Percentiles rank a stretch among this genome's conserved stretches.
phyloP scores from a whole-genome alignment of 2,329 filamentous ascomycete genomes.

The Eutypella sp. region DNA sequence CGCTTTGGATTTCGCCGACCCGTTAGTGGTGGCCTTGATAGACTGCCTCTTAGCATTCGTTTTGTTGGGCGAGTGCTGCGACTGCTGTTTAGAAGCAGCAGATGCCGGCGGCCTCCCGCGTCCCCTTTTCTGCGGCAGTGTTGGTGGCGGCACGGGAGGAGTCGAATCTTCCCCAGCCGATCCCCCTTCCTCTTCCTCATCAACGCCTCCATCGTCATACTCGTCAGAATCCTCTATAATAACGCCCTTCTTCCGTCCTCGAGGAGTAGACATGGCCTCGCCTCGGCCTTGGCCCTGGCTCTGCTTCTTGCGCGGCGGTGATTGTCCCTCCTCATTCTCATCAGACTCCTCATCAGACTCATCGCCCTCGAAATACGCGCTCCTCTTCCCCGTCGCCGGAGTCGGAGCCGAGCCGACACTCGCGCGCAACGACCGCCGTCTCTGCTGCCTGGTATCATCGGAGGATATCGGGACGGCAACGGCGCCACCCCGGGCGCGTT shows the following conservation, averaged over 20 bases:
- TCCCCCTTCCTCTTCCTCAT: constrained; percentile 16
- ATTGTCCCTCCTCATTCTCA: too few species aligned
- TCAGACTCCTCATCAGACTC: constrained; percentile 14
- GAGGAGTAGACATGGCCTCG: not conserved
- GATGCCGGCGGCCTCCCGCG: constrained; percentile 18
- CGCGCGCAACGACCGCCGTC: constrained; percentile 39
- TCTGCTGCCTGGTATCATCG: constrained; percentile 9
- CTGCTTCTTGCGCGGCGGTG: constrained; percentile 15
- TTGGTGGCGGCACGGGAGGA: constrained; percentile 7
- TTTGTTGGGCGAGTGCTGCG: constrained; percentile 1
- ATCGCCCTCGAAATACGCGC: constrained; percentile 45
- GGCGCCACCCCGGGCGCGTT: constrained; percentile 10
- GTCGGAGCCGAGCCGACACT: too few species aligned
- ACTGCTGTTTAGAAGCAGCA: constrained; percentile 7
- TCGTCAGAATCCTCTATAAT: constrained; percentile 13
- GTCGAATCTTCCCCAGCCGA: constrained; percentile 10
- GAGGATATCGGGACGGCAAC: constrained; percentile 4
- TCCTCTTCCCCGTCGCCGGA: constrained; percentile 41
- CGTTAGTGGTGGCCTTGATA: constrained; percentile 18
- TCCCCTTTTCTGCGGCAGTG: constrained; percentile 14
- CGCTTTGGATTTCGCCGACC: too few species aligned
- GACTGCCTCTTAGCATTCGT: constrained; percentile 10
- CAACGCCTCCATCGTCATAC: constrained; percentile 8
- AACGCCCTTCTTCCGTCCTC: constrained; percentile 11
- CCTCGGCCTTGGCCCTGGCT: constrained; percentile 2